Evolutionary conservation across 208 protist species (phyloP), one percentile per base, ranked within the genome.

Genomic region (Trypanosoma lewisi): DNA sequence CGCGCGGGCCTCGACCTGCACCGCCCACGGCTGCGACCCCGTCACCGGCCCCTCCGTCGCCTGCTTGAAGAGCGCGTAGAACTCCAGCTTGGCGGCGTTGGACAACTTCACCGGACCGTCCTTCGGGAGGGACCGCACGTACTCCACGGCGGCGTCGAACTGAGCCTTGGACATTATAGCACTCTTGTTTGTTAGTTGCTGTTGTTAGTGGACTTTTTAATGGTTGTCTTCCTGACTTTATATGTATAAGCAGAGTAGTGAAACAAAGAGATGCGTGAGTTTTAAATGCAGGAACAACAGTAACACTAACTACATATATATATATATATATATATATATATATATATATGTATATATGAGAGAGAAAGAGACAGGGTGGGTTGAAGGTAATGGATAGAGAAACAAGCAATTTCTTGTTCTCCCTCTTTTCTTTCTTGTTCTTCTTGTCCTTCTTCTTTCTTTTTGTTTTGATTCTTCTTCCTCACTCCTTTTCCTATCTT

Each of bases 1-100:
- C 68, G 93, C 93, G 54, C 91, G 85, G 11, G 87, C 86, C 81
- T 95, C 89, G 31, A 97, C 21, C 62, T 96, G 82, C n/a, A 97
- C 87, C 7, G 88, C 86, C 84, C 89, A 97, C 56, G 93, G 93
- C 77, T 92, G 93, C 21, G 65, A 55, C 37, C 88, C 91, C 64
- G 81, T 83, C 57, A 95, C 88, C 48, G 98, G 89, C 7, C 98
- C 98, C 67, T 95, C 94, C 34, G 91, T 98, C 36, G 89, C 97
- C 82, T 99, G 98, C 86, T 99, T 99, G 88, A 83, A 99, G 16
- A 98, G 72, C n/a, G 73, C 86, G 78, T 99, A 99, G 61, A 98
- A 85, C 70, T 94, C 65, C 6, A 99, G 87, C 67, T 93, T 87
- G 39, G 91, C 91, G 9, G 81, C 77, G 68, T 97, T 97, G 75